Conservation (phyloP, 495 filamentous ascomycete genomes). For the Penicillium lagena region DNA sequence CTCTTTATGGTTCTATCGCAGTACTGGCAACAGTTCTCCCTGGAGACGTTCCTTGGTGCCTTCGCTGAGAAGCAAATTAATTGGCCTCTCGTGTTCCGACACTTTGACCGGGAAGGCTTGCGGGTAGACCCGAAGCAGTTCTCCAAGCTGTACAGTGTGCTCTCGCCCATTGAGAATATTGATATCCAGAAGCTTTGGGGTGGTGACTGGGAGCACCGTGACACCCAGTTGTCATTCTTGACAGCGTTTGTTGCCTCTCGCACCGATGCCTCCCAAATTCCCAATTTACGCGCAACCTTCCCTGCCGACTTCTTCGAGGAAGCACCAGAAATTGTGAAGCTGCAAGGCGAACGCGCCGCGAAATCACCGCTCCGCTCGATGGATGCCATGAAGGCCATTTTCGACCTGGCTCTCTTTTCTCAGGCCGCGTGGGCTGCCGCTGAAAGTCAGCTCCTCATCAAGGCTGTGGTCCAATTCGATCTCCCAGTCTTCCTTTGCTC, state of each 20-base stretch:
- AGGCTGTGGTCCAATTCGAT: slow-evolving; percentile 44
- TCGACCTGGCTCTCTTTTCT: slow-evolving; percentile 67
- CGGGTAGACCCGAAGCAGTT: slow-evolving; percentile 75
- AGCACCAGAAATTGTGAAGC: slow-evolving; percentile 61
- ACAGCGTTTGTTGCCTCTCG: slow-evolving; percentile 72
- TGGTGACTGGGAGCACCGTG: slow-evolving; percentile 76
- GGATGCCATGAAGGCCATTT: slow-evolving; percentile 75
- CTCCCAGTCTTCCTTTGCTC: slow-evolving; percentile 69
- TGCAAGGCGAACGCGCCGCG: slow-evolving; percentile 66
- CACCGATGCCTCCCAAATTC: slow-evolving; percentile 76
- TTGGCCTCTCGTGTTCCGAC: slow-evolving; percentile 75
- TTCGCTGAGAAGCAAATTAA: slow-evolving; percentile 55
- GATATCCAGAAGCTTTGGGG: slow-evolving; percentile 88
- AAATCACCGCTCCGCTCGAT: slow-evolving; percentile 84
- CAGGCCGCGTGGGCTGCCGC: slow-evolving; percentile 55
- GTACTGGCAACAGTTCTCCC: slow-evolving; percentile 59
- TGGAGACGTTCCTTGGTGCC: slow-evolving; percentile 65
- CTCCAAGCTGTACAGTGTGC: slow-evolving; percentile 65
- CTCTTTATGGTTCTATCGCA: slow-evolving; percentile 75
- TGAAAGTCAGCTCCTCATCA: slow-evolving; percentile 58
- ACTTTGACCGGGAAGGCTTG: slow-evolving; percentile 76
- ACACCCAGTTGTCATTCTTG: slow-evolving; percentile 86
- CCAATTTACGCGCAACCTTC: slow-evolving; percentile 71
- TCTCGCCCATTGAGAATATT: slow-evolving; percentile 60
- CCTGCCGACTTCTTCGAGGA: slow-evolving; percentile 67